Conservation (phyloP, 768 basidiomycete genomes). For the Leccinum disarticulatum region DNA sequence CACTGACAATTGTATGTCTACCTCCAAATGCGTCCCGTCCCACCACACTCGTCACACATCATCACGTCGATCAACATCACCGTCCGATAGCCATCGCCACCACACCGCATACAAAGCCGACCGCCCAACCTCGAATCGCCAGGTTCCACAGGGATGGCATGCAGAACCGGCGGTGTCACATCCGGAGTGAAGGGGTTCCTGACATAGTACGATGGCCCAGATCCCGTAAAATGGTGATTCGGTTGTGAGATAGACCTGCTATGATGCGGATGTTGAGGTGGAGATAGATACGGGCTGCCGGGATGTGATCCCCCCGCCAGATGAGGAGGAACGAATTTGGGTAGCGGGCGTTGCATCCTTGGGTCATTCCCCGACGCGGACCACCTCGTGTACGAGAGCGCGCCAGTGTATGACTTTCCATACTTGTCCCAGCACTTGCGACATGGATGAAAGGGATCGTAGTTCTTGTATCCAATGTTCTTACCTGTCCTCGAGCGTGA, state of each 20-base stretch:
- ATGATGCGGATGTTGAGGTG: constrained; percentile 13
- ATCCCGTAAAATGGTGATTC: background rate
- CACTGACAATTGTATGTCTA: constrained; percentile 7
- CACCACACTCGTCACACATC: constrained; percentile 58
- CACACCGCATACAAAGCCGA: constrained; percentile 60
- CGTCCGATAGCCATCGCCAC: constrained; percentile 57
- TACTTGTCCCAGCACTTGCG: constrained; percentile 74
- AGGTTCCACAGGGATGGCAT: constrained; percentile 48
- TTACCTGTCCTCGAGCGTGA: constrained; percentile 44
- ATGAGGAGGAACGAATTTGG: constrained; percentile 26
- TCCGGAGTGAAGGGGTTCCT: constrained; percentile 19
- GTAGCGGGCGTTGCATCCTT: constrained; percentile 32
- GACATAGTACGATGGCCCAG: constrained; percentile 27
- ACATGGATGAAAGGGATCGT: constrained; percentile 68
- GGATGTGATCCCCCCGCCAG: background rate
- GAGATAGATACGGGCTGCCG: background rate
- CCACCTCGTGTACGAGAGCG: constrained; percentile 55
- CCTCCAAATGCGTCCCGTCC: constrained; percentile 57
- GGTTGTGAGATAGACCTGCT: constrained; percentile 24
- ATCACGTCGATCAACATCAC: constrained; percentile 55
- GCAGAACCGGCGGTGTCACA: constrained; percentile 34
- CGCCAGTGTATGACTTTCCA: constrained; percentile 57
- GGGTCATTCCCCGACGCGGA: constrained; percentile 19
- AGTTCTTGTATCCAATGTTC: constrained; percentile 73
- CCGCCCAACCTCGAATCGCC: constrained; percentile 77